Base-by-base conservation (phyloP, 257 asterid genomes). In the Penstemon barbatus region DNA sequence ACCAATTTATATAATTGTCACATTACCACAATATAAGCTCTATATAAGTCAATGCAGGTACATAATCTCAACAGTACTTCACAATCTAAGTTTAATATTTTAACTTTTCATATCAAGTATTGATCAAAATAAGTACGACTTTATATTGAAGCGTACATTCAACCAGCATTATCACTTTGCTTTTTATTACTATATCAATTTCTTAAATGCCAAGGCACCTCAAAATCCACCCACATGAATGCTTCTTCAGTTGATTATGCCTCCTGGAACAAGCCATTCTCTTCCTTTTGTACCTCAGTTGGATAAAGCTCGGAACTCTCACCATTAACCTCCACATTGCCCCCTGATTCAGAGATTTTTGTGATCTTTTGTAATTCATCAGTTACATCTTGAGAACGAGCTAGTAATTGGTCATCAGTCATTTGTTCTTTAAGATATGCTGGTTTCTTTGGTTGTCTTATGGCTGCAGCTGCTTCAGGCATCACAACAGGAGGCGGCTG, bases 381-480 rank as follows among this genome's bases (percentile, higher is more conserved):
- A 25, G 33, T 25, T 25, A 25, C 33, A 25, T 78, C 85, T 15
- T 86, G 65, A n/a, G 91, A 63, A 7, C 77, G 88, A 63, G 84
- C 69, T 10, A 82, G 75, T 55, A 82, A 62, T 68, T 88, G 89
- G 62, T 89, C 96, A 41, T 91, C 95, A 0, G 75, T 85, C 79
- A 84, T 33, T 53, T 76, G 81, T 12, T 86, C 94, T 25, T 25
- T 25, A 25, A 25, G 33, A 13, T 44, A 36, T 1, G 75, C 13
- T 19, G 89, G 59, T 77, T 85, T 91, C 82, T 94, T 94, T 11
- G 95, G 96, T 68, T 94, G 96, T 39, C 99, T 87, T 78, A 94
- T 94, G 65, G 99, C 98, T 1, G 92, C 83, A 55, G 98, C 93
- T 54, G 99, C 97, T 78, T 89, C 99, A 0, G 95, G 87, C 91